Conservation (phyloP, 306 rosid species). For the Cicer judaicum region DNA sequence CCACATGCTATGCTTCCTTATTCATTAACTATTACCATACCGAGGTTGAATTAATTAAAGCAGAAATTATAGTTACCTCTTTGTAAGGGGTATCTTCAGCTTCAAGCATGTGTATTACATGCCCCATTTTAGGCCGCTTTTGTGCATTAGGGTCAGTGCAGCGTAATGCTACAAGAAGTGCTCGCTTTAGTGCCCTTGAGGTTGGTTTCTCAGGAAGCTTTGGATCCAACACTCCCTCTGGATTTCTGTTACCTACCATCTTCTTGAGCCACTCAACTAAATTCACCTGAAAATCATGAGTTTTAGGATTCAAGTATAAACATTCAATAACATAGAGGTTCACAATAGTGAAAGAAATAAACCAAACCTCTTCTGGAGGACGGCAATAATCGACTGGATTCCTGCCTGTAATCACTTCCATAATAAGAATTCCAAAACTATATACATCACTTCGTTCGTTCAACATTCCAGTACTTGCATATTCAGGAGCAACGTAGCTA, state of each 20-base stretch:
- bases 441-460: constrained; percentile 88
- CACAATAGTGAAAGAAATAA: constrained; percentile 19
- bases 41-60: constrained; percentile 38
- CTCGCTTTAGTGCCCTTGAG: constrained; percentile 79
- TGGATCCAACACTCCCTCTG: constrained; percentile 88
- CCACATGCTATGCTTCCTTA: neutral
- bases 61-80: constrained; percentile 60
- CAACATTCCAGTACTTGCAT: constrained; percentile 92
- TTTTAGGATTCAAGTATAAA: constrained; percentile 26
- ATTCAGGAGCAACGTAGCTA: constrained; percentile 95
- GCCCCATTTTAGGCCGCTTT: constrained; percentile 90
- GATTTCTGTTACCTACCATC: constrained; percentile 74
- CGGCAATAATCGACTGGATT: constrained; percentile 84
- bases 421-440: constrained; percentile 86
- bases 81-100: constrained; percentile 77
- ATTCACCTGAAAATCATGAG: constrained; percentile 66
- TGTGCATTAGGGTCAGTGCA: constrained; percentile 84
- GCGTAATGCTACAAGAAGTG: constrained; percentile 85
- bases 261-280: constrained; percentile 91
- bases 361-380: constrained; percentile 78
- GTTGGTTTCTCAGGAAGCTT: constrained; percentile 79
- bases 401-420: constrained; percentile 92
- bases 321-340: constrained; percentile 18
- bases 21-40: constrained; percentile 6
- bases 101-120: constrained; percentile 92